phyloP scores from a whole-genome alignment of 805 yeast genomes.

The Starmera pachycereana region DNA sequence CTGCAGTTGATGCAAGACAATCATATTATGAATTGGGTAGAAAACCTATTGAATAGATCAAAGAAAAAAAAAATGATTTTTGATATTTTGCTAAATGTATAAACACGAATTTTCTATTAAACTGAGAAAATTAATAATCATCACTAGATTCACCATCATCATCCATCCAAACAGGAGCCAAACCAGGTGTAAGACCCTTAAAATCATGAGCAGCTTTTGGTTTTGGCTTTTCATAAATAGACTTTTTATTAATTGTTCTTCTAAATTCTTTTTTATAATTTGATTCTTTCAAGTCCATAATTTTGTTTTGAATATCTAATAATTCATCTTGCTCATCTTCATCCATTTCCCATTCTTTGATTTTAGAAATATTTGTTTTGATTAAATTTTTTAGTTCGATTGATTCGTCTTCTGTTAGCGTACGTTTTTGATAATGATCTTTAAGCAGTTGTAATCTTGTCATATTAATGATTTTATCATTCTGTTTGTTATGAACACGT shows the following conservation, averaged over 20 bases:
- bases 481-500: conserved; percentile 6
- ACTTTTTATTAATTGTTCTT: conserved; percentile 7
- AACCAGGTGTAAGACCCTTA: conserved; percentile 68
- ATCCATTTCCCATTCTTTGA: conserved; percentile 33
- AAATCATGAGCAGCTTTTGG: conserved; percentile 22
- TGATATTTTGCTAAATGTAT: not conserved
- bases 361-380: conserved; percentile 25
- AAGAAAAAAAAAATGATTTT: not conserved
- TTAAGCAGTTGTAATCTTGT: conserved; percentile 26
- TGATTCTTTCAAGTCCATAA: conserved; percentile 30
- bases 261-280: conserved; percentile 24
- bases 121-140: conserved; percentile 2
- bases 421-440: conserved; percentile 21
- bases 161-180: conserved; percentile 69
- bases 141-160: conserved; percentile 38
- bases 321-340: conserved; percentile 28
- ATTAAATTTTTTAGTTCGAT: conserved; percentile 24
- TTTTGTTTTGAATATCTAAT: conserved; percentile 29
- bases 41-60: conserved; percentile 22
- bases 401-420: conserved; percentile 24
- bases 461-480: conserved; percentile 16
- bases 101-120: not conserved
- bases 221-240: conserved; percentile 7
- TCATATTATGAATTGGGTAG: conserved; percentile 46
- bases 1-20: conserved; percentile 76